phyloP scores from a whole-genome alignment of 2,329 filamentous ascomycete species.

The Geosmithia morbida region DNA sequence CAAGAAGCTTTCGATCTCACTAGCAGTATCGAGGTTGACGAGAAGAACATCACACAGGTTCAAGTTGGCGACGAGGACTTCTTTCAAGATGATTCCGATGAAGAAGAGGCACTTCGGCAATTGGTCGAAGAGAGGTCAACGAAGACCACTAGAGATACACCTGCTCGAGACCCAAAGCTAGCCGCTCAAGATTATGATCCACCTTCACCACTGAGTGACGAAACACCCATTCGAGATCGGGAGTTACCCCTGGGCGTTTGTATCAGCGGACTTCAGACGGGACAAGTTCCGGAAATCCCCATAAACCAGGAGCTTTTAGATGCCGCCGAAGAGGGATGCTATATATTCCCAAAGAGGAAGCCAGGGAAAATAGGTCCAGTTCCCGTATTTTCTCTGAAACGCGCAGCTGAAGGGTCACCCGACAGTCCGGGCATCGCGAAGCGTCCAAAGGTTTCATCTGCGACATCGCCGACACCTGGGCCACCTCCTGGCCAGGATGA shows the following conservation, averaged over 20 bases:
- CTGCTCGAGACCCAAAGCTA: not conserved
- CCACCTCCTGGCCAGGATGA: not conserved
- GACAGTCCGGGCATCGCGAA: not conserved
- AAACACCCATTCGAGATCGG: not conserved
- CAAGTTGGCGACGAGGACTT: conserved; percentile 31
- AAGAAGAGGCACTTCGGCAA: conserved; percentile 23
- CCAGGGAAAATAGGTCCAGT: not conserved
- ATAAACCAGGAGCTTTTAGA: conserved; percentile 22
- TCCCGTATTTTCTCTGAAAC: not conserved
- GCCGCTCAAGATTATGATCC: not conserved
- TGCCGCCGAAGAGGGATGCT: conserved; percentile 22
- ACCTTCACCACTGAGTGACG: not conserved
- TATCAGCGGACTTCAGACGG: conserved; percentile 24
- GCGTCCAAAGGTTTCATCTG: not conserved
- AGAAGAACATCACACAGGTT: conserved; percentile 35
- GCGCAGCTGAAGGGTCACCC: not conserved
- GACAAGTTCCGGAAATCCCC: conserved; percentile 19
- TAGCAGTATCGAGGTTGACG: conserved; percentile 48
- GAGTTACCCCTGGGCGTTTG: conserved; percentile 18
- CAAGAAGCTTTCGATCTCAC: conserved; percentile 14
- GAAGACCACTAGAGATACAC: not conserved
- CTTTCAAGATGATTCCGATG: conserved; percentile 38
- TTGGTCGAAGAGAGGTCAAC: conserved; percentile 2
- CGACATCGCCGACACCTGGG: not conserved
- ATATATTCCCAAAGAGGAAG: conserved; percentile 8